phyloP scores from a whole-genome alignment of 345 rosid genomes.

The Citrus hindsii region DNA sequence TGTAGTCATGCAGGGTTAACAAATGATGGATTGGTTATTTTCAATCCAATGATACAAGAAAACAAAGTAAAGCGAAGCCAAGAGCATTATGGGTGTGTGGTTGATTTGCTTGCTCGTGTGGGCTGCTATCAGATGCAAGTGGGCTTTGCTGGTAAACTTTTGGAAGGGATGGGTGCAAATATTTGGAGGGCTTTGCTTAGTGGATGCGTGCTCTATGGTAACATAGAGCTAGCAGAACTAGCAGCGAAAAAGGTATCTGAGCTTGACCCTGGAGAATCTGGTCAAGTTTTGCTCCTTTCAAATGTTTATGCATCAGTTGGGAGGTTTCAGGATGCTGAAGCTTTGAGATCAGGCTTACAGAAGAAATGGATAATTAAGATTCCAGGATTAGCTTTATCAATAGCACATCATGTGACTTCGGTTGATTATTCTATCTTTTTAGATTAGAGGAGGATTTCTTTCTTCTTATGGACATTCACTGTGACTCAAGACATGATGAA shows the following conservation, averaged over 20 bases:
- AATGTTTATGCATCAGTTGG: slow-evolving; percentile 46
- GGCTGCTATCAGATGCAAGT: slow-evolving; percentile 38
- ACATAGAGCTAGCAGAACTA: slow-evolving; percentile 35
- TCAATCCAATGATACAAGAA: slow-evolving; percentile 33
- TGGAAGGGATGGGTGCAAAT: slow-evolving; percentile 27
- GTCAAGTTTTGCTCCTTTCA: slow-evolving; percentile 33
- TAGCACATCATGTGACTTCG: slow-evolving; percentile 14
- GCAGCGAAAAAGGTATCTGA: slow-evolving; percentile 29
- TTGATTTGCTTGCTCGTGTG: slow-evolving; percentile 39
- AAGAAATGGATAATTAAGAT: slow-evolving; percentile 27
- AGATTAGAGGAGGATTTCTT: not conserved
- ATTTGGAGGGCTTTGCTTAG: slow-evolving; percentile 39
- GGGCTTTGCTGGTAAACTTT: slow-evolving; percentile 14
- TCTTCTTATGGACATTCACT: not conserved
- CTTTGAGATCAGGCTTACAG: slow-evolving; percentile 28
- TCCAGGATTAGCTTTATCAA: slow-evolving; percentile 29
- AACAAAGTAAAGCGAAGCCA: slow-evolving; percentile 26
- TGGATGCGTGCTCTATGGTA: slow-evolving; percentile 37
- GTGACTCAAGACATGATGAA: not conserved
- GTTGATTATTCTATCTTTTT: slow-evolving; percentile 14
- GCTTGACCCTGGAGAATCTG: slow-evolving; percentile 21
- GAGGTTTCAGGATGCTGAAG: slow-evolving; percentile 48
- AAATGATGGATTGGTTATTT: slow-evolving; percentile 31
- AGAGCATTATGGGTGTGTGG: slow-evolving; percentile 36
- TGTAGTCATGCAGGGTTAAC: slow-evolving; percentile 44